A percentile compares a stretch with the other conserved stretches of the same genome.
Conservation (phyloP, 352 stramenopile genomes). For the Phytophthora palmivora region DNA sequence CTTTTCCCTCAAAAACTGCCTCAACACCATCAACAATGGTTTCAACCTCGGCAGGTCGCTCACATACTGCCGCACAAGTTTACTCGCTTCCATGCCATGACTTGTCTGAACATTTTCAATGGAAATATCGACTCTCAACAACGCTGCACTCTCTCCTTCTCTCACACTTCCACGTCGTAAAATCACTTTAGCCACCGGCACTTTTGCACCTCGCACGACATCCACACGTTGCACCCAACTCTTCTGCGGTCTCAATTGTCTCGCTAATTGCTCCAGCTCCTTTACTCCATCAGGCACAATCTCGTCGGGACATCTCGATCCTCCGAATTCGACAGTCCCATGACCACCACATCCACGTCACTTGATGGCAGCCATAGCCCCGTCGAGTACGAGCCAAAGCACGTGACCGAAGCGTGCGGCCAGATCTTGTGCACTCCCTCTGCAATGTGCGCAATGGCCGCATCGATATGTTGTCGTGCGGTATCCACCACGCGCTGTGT, state of each 20-base stretch:
- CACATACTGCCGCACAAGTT: conserved; percentile 84
- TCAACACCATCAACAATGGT: conserved; percentile 85
- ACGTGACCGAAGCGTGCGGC: conserved; percentile 73
- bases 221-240: conserved; percentile 84
- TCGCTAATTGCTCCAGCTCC: conserved; percentile 68
- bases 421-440: conserved; percentile 73
- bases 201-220: conserved; percentile 82
- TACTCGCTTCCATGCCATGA: conserved; percentile 82
- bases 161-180: conserved; percentile 51
- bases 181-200: conserved; percentile 87
- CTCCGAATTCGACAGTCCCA: conserved; percentile 54
- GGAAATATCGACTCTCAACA: conserved; percentile 87
- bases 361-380: conserved; percentile 90
- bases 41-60: conserved; percentile 69
- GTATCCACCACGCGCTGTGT: conserved; percentile 63
- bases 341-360: conserved; percentile 91
- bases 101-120: conserved; percentile 88
- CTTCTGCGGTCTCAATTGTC: conserved; percentile 51
- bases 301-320: conserved; percentile 50
- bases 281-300: conserved; percentile 57
- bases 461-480: conserved; percentile 66
- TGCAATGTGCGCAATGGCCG: conserved; percentile 74
- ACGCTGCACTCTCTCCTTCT: conserved; percentile 20
- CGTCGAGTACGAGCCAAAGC: conserved; percentile 88
- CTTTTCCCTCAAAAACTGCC: conserved; percentile 89